A percentile compares a stretch with the other conserved stretches of the same genome.
These are phyloP conservation scores for Pestalotiopsis sp. DNA, from an alignment of 2,329 filamentous ascomycete species.

Conservation along the genomic window DNA sequence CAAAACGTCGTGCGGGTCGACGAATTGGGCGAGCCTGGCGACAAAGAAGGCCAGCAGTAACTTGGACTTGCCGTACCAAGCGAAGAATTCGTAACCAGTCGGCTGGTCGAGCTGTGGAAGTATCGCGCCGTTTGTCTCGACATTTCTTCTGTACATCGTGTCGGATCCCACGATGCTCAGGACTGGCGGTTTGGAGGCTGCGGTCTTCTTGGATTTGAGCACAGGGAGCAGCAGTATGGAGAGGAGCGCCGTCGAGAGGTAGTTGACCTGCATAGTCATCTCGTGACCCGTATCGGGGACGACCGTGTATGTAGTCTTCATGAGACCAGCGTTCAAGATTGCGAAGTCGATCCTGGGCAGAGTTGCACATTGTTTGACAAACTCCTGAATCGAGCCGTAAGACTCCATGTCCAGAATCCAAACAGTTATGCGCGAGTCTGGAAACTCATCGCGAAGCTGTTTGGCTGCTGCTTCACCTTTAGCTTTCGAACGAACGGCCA, in stretches of 20 bases:
- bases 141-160: neutral
- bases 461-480: slow-evolving; percentile 1
- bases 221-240: slow-evolving; percentile 5
- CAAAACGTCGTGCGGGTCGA: slow-evolving; percentile 19
- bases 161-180: slow-evolving; percentile 21
- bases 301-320: neutral
- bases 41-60: slow-evolving; percentile 81
- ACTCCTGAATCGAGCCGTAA: slow-evolving; percentile 16
- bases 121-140: slow-evolving; percentile 14
- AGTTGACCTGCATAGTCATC: slow-evolving; percentile 5
- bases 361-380: slow-evolving; percentile 7
- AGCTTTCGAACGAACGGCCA: slow-evolving; percentile 15
- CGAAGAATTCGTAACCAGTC: slow-evolving; percentile 46
- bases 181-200: slow-evolving; percentile 13
- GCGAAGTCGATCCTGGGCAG: slow-evolving; percentile 15
- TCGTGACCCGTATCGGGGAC: neutral
- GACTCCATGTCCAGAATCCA: slow-evolving; percentile 16
- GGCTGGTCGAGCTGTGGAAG: slow-evolving; percentile 41
- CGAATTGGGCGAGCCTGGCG: slow-evolving; percentile 50
- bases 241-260: slow-evolving; percentile 6
- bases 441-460: neutral
- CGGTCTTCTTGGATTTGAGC: slow-evolving; percentile 1
- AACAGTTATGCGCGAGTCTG: slow-evolving; percentile 9
- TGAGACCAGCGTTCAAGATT: slow-evolving; percentile 18
- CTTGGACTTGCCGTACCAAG: slow-evolving; percentile 24